Percentiles rank a stretch among this genome's conserved stretches.
Conservation (phyloP, 192 early-diverging fungal species). For the Podila minutissima region DNA sequence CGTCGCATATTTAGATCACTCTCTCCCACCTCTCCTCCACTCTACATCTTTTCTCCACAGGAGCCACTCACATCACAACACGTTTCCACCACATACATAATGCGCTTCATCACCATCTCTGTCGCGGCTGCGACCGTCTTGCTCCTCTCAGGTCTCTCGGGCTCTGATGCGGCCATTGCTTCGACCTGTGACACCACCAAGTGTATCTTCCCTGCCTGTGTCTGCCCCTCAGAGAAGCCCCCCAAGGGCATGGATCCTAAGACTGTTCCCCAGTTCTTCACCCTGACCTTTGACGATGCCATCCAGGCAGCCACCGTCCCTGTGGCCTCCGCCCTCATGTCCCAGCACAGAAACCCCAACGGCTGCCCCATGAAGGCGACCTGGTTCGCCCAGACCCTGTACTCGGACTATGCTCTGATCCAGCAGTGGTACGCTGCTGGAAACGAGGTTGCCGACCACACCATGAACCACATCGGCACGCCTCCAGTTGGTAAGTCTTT, state of each 20-base stretch:
- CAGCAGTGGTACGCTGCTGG: conserved; percentile 64
- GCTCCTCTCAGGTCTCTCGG: conserved; percentile 14
- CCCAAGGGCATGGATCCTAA: conserved; percentile 51
- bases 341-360: conserved; percentile 50
- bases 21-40: background rate
- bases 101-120: conserved; percentile 24
- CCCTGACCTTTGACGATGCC: conserved; percentile 70
- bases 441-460: conserved; percentile 70
- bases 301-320: conserved; percentile 48
- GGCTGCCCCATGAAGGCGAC: conserved; percentile 64
- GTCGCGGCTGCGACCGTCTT: conserved; percentile 11
- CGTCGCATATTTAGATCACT: background rate
- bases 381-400: conserved; percentile 66
- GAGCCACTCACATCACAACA: background rate
- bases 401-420: conserved; percentile 67
- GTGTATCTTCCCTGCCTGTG: conserved; percentile 57
- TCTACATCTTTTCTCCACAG: background rate
- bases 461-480: conserved; percentile 54
- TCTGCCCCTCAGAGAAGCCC: conserved; percentile 51
- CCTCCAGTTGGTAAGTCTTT: conserved; percentile 21
- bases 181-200: conserved; percentile 54
- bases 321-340: conserved; percentile 4
- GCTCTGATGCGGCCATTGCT: conserved; percentile 2
- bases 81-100: background rate
- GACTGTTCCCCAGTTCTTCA: conserved; percentile 62